Evolutionary conservation across 2,329 filamentous ascomycete genomes (phyloP).

Genomic region (Aspergillus novoparasiticus): DNA sequence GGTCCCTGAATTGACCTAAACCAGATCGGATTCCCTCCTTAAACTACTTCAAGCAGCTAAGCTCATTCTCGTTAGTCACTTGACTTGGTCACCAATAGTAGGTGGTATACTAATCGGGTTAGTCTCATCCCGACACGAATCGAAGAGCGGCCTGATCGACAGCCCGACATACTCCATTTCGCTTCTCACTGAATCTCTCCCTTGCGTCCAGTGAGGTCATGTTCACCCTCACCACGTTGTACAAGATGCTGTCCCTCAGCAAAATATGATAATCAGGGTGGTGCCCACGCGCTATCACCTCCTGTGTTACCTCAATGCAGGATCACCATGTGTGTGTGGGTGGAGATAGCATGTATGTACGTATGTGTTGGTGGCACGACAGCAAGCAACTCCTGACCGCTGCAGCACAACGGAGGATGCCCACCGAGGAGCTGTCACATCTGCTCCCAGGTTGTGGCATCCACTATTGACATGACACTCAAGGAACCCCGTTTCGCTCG

Average conservation of each 20-base stretch:
- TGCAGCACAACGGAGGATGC: neutral
- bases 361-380: constrained; percentile 1
- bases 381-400: neutral
- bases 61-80: constrained; percentile 3
- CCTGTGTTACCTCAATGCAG: neutral
- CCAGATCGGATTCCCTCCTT: neutral
- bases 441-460: neutral
- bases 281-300: neutral
- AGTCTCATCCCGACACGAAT: neutral
- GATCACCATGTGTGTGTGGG: neutral
- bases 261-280: constrained; percentile 5
- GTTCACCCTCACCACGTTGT: constrained; percentile 4
- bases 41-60: neutral
- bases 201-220: constrained; percentile 1
- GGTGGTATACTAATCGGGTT: neutral
- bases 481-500: neutral
- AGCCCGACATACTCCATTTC: neutral
- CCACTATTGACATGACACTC: constrained; percentile 4
- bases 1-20: neutral
- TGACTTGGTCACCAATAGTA: neutral
- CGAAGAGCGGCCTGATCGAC: neutral
- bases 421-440: constrained; percentile 16
- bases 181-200: neutral
- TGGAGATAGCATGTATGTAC: neutral
- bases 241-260: neutral